Percentiles rank a stretch among this genome's conserved stretches.
These are phyloP conservation scores for Chaetomiaceae sp. DNA, from an alignment of 2,329 filamentous ascomycete species.

Conservation along the genomic window DNA sequence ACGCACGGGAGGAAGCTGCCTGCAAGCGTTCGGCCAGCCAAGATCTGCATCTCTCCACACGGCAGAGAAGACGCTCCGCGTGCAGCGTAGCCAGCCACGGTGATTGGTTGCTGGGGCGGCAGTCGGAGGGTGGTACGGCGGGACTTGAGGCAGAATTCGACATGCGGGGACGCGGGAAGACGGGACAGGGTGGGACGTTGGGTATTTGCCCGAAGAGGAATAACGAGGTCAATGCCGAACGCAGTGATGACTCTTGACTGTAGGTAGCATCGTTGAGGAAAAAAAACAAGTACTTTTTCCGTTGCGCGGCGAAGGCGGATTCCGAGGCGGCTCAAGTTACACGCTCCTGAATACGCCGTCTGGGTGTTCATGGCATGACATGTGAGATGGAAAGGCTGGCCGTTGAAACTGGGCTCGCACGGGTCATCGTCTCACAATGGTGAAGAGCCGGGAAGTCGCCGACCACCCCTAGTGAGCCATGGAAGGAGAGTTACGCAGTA, in stretches of 20 bases:
- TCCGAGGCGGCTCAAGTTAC: conserved; percentile 1
- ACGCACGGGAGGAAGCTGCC: background rate
- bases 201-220: background rate
- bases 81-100: background rate
- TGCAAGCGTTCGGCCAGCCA: background rate
- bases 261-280: too few species aligned
- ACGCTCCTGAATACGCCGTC: background rate
- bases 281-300: too few species aligned
- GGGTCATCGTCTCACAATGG: too few species aligned
- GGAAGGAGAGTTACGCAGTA: too few species aligned
- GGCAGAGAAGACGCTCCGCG: background rate
- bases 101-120: conserved; percentile 7
- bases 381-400: too few species aligned
- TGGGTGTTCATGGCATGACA: too few species aligned
- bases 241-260: too few species aligned
- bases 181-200: background rate
- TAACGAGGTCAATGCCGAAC: conserved; percentile 12
- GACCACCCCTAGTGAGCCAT: too few species aligned
- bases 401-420: too few species aligned
- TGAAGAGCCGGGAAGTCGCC: too few species aligned
- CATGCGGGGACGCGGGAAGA: background rate
- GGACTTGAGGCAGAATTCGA: conserved; percentile 6
- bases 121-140: conserved; percentile 1
- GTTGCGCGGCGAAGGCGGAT: background rate
- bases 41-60: background rate